These are phyloP conservation scores for Sphagnum contortum DNA, from an alignment of 225 moss, liverwort and hornwort genomes.

Conservation along the genomic window DNA sequence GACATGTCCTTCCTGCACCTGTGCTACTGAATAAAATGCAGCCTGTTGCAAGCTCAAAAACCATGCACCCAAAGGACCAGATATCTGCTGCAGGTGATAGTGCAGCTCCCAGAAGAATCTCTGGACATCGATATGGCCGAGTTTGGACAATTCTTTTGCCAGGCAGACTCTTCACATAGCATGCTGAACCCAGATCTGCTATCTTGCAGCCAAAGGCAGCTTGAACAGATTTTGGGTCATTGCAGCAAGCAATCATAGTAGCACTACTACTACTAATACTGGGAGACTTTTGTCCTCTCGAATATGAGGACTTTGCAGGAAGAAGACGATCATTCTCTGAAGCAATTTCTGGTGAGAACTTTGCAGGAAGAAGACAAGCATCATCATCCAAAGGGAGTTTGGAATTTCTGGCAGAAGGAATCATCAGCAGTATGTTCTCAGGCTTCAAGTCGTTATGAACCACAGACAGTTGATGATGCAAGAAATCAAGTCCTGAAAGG, in stretches of 20 bases:
- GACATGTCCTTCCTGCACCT: constrained; percentile 27
- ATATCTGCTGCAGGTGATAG: constrained; percentile 62
- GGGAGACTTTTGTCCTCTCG: too few relatives aligned
- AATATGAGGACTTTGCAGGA: too few relatives aligned
- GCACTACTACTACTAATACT: too few relatives aligned
- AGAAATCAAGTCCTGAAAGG: constrained; percentile 53
- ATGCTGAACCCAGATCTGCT: constrained; percentile 79
- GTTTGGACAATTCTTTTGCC: constrained; percentile 54
- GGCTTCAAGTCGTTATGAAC: constrained; percentile 78
- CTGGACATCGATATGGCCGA: constrained; percentile 71
- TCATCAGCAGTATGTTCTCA: constrained; percentile 56
- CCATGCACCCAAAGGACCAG: constrained; percentile 82
- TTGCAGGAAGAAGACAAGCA: too few relatives aligned
- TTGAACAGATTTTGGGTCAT: too few relatives aligned
- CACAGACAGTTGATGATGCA: constrained; percentile 60
- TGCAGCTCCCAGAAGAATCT: constrained; percentile 60
- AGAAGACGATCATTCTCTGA: constrained; percentile 6
- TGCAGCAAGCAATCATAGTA: too few relatives aligned
- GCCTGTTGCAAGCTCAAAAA: constrained; percentile 83
- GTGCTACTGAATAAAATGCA: constrained; percentile 63
- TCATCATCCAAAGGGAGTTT: too few relatives aligned
- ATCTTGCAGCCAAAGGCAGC: constrained; percentile 65
- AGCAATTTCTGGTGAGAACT: constrained; percentile 13
- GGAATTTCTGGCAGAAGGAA: constrained; percentile 2
- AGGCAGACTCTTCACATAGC: constrained; percentile 36